These are phyloP conservation scores for Coemansia sp. DNA, from an alignment of 192 early-diverging fungal species.

Conservation along the genomic window DNA sequence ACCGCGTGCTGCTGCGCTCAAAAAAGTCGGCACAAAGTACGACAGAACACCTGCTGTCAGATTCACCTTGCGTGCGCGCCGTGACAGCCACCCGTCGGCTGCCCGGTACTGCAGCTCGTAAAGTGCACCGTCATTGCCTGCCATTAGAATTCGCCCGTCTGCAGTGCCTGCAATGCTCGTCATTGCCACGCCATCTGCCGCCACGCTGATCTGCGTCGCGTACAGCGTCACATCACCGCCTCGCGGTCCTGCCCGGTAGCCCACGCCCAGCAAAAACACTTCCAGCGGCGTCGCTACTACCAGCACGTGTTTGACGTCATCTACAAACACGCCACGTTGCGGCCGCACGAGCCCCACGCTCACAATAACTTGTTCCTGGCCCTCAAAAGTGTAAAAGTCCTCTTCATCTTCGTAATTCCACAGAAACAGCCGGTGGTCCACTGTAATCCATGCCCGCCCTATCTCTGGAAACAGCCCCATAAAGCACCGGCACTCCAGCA, in stretches of 20 bases:
- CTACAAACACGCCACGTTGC: constrained; percentile 73
- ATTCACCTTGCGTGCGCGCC: constrained; percentile 73
- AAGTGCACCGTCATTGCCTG: constrained; percentile 79
- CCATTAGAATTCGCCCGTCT: constrained; percentile 87
- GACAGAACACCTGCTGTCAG: constrained; percentile 63
- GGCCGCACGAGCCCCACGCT: constrained; percentile 80
- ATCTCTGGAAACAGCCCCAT: constrained; percentile 92
- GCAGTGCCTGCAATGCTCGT: constrained; percentile 71
- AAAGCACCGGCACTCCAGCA: constrained; percentile 73
- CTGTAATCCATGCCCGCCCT: constrained; percentile 85
- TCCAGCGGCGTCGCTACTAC: constrained; percentile 85
- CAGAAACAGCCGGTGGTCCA: constrained; percentile 83
- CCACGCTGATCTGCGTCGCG: constrained; percentile 72
- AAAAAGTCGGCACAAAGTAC: constrained; percentile 71
- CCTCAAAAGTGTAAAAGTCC: constrained; percentile 72
- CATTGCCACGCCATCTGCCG: constrained; percentile 81
- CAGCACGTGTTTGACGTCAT: constrained; percentile 77
- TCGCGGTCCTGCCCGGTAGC: constrained; percentile 32
- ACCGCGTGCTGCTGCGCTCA: constrained; percentile 37
- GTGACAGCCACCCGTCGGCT: constrained; percentile 83
- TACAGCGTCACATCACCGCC: constrained; percentile 70
- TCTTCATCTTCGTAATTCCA: constrained; percentile 87
- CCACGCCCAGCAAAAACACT: constrained; percentile 76
- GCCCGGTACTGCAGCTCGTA: constrained; percentile 88
- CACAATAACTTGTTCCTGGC: constrained; percentile 86